Conservation (phyloP, 805 yeast species). For the Ogataea pignaliae region DNA sequence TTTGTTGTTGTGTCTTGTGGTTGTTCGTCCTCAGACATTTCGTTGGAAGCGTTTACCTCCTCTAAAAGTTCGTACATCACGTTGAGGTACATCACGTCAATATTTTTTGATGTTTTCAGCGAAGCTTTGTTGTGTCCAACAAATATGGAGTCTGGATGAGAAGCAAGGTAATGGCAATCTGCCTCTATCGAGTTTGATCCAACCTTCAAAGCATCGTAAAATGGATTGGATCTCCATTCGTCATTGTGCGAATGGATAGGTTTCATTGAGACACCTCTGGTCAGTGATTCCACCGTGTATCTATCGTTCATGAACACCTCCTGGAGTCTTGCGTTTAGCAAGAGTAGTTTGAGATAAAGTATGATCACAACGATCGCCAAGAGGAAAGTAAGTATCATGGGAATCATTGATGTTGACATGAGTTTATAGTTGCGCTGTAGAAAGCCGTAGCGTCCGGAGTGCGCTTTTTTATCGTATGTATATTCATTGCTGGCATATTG, state of each 20-base stretch:
- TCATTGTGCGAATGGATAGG: conserved; percentile 67
- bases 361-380: conserved; percentile 6
- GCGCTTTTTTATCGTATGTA: too few species aligned
- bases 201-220: conserved; percentile 47
- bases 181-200: conserved; percentile 62
- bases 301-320: conserved; percentile 1
- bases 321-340: conserved; percentile 6
- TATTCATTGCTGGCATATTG: too few species aligned
- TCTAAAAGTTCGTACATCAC: conserved; percentile 46
- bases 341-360: conserved; percentile 6
- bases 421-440: too few species aligned
- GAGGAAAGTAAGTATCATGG: too few species aligned
- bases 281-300: conserved; percentile 14
- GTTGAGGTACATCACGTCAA: conserved; percentile 47
- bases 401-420: too few species aligned
- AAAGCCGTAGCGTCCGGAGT: too few species aligned
- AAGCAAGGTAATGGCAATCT: conserved; percentile 52
- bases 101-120: conserved; percentile 38
- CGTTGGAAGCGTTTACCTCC: conserved; percentile 34
- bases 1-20: background rate
- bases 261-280: conserved; percentile 23
- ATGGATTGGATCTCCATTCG: conserved; percentile 57
- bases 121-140: conserved; percentile 58
- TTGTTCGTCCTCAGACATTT: background rate
- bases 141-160: conserved; percentile 32